phyloP scores from a whole-genome alignment of 495 filamentous ascomycete species.

The Thermochaetoides thermophila region DNA sequence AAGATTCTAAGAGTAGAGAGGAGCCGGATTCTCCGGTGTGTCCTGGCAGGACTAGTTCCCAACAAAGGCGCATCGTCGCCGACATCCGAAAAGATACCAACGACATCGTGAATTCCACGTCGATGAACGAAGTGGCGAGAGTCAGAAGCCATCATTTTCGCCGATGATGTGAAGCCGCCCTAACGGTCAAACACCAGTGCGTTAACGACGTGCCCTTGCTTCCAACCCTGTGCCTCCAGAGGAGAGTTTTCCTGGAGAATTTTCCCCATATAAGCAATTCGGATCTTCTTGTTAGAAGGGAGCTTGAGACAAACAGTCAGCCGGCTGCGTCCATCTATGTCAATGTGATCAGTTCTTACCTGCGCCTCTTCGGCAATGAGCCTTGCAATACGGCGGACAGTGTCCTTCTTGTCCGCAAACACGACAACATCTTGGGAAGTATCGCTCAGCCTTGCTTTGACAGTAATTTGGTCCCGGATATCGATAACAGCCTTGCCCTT shows the following conservation, averaged over 20 bases:
- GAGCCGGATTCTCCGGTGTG: no score
- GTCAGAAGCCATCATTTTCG: no score
- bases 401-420: constrained; percentile 43
- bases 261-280: constrained; percentile 65
- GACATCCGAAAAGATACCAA: no score
- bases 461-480: constrained; percentile 37
- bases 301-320: constrained; percentile 25
- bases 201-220: constrained; percentile 61
- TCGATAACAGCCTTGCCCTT: constrained; percentile 42
- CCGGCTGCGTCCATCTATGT: not conserved
- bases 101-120: no score
- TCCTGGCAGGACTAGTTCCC: no score
- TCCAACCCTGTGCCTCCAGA: constrained; percentile 58
- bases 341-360: constrained; percentile 29
- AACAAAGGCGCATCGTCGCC: no score
- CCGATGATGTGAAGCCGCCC: constrained; percentile 8
- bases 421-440: constrained; percentile 50
- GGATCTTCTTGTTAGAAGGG: constrained; percentile 38
- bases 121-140: no score
- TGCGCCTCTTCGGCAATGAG: constrained; percentile 49
- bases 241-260: constrained; percentile 54
- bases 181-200: constrained; percentile 53
- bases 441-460: constrained; percentile 59
- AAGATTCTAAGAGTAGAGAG: no score
- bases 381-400: constrained; percentile 43